These are phyloP conservation scores for Melastoma malabathricum DNA, from an alignment of 345 rosid species.

Conservation along the genomic window DNA sequence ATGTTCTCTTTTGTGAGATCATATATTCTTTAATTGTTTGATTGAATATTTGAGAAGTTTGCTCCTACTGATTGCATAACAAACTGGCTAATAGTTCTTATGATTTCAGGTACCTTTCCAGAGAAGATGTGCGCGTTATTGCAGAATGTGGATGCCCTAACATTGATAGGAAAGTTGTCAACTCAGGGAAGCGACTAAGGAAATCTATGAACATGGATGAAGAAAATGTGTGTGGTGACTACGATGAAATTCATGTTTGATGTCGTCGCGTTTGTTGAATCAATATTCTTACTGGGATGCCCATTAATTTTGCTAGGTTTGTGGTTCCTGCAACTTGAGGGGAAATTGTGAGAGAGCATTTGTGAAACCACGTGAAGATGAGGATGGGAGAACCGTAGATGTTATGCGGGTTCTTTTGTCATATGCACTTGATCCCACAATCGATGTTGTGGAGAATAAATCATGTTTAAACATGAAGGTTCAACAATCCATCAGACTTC, in stretches of 20 bases:
- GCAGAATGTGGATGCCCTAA: constrained; percentile 79
- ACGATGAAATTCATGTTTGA: not conserved
- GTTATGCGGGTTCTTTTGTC: constrained; percentile 72
- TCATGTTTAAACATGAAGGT: constrained; percentile 43
- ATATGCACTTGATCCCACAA: constrained; percentile 44
- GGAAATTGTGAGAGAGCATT: constrained; percentile 86
- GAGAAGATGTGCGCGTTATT: constrained; percentile 53
- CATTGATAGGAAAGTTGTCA: constrained; percentile 77
- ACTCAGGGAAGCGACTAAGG: constrained; percentile 77
- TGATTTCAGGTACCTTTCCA: constrained; percentile 45
- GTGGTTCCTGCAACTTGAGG: constrained; percentile 79
- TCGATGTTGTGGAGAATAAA: constrained; percentile 41
- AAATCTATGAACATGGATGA: constrained; percentile 59
- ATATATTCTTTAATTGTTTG: not conserved
- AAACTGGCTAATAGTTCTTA: not conserved
- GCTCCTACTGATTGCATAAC: not conserved
- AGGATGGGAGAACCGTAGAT: constrained; percentile 67
- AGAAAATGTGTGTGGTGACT: constrained; percentile 42
- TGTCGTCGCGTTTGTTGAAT: not conserved
- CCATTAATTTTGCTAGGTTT: constrained; percentile 34
- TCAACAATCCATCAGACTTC: constrained; percentile 49
- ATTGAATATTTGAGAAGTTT: not conserved
- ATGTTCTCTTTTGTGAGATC: no score
- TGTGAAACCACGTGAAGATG: constrained; percentile 45
- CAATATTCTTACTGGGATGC: not conserved